Conservation (phyloP, 805 yeast genomes). For the Clavispora santaluciae region DNA sequence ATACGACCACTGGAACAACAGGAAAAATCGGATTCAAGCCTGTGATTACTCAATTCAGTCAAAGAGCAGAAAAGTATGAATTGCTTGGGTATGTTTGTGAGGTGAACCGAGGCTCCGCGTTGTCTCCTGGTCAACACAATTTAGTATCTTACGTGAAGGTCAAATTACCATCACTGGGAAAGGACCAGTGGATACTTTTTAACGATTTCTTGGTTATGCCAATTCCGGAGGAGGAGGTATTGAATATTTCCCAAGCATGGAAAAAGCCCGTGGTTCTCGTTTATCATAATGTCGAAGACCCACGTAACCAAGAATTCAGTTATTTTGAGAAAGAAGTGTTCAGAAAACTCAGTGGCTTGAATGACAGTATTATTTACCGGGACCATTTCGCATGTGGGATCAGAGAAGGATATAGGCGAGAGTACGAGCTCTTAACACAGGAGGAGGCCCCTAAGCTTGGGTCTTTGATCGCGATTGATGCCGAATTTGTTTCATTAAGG, state of each 20-base stretch:
- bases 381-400: conserved; percentile 71
- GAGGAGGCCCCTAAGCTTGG: conserved; percentile 74
- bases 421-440: conserved; percentile 62
- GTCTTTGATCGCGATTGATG: conserved; percentile 85
- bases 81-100: conserved; percentile 68
- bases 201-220: conserved; percentile 86
- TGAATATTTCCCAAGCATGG: conserved; percentile 71
- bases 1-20: conserved; percentile 30
- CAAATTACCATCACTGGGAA: conserved; percentile 16
- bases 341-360: conserved; percentile 27
- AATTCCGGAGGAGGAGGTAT: conserved; percentile 70
- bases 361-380: conserved; percentile 62
- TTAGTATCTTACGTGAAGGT: conserved; percentile 56
- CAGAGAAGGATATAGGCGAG: conserved; percentile 52
- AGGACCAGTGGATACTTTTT: conserved; percentile 70
- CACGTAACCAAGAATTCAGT: conserved; percentile 39
- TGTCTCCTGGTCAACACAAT: conserved; percentile 44
- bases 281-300: conserved; percentile 50
- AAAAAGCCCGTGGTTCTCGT: conserved; percentile 72
- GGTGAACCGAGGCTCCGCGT: conserved; percentile 43
- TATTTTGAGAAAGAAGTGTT: conserved; percentile 26
- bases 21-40: conserved; percentile 34
- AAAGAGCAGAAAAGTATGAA: conserved; percentile 48
- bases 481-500: conserved; percentile 84
- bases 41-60: conserved; percentile 22